Evolutionary conservation across 1,139 yeast species (phyloP), one percentile per base, ranked within the genome.

Genomic region (Protomyces lactucae-debilis): DNA sequence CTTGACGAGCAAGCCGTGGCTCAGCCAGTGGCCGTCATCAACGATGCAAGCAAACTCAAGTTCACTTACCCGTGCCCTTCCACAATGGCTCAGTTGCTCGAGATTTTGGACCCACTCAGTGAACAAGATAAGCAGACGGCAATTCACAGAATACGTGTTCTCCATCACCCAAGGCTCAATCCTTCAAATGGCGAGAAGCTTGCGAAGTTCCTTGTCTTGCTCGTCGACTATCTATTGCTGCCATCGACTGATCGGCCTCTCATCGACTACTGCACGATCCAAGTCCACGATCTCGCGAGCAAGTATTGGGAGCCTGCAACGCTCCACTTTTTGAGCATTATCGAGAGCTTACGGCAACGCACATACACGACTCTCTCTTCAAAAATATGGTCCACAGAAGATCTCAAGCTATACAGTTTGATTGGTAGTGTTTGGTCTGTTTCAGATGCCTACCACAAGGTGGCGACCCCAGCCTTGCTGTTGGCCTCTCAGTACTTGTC

Each of bases 381-480:
- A 35, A 18, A 10, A 5, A n/a, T 45, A 45, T 59, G 63, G 54
- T 68, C 52, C 14, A 39, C 64, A 8, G 68, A 68, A 1, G 61
- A 54, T 36, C 75, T 91, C 66, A 76, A 88, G 4, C 82, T 86
- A 67, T 88, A 87, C 71, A 80, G 85, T 0, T 72, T 90, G 25
- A 80, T 91, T 67, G 97, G 97, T 9, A 78, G 81, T 65, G 73
- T 92, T 10, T 95, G 88, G 72, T 91, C 99, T 0, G 89, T 97
- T 0, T 93, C 99, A 0, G 99, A 95, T 78, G 95, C 91, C 73
- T 93, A 89, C 75, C 98, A 95, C 78, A 80, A 90, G 68, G 87
- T 93, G 18, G 92, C 86, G 3, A 91, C 97, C 0, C 97, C 98
- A 1, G 82, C 95, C 1, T 78, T 84, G 46, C 82, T 93, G 51